Evolutionary conservation across 179 eudicot genomes (phyloP), one percentile per base, ranked within the genome.

Genomic region (Drosera spatulata): DNA sequence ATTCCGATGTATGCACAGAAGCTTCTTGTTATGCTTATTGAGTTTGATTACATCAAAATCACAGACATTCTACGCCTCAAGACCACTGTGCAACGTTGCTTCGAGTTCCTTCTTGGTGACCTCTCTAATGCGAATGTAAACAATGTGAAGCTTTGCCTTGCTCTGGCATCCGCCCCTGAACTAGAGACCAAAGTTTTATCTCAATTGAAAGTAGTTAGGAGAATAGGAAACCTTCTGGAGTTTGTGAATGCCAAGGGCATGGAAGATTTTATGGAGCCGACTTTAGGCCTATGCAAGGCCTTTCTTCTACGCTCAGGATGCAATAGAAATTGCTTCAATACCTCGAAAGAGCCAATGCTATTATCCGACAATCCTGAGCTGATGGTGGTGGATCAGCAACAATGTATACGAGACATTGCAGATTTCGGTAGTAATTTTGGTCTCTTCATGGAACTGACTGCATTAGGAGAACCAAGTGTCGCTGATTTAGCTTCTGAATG

Each of bases 1-100:
- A 85, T 88, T 52, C 97, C 96, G 41, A 75, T 79, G 75, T 89
- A 88, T 63, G 99, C 99, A 43, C 95, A 93, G 69, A 88, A 93
- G 71, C 96, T 89, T 51, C 94, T 86, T n/a, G 82, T 86, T 70
- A 93, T 84, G 99, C 87, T 93, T 56, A 75, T 86, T 46, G 91
- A 93, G 73, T 86, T 79, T 51, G 69, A 75, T 51, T 78, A 73
- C 88, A 82, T 89, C 61, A 80, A 84, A 60, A 82, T 89, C 49
- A 59, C 80, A 9, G 96, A 89, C 73, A 89, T 89, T 67, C 79
- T 89, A 41, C 77, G 84, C 56, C 58, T 77, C 69, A 82, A 84
- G 72, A 83, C 82, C 52, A 22, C 33, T 22, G 83, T 86, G 39
- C 85, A 91, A n/a, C 95, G 79, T 55, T 86, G 96, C 81, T 91